Evolutionary conservation across 73 alveolate genomes (phyloP).

Genomic region (Vitrella brassicaformis): DNA sequence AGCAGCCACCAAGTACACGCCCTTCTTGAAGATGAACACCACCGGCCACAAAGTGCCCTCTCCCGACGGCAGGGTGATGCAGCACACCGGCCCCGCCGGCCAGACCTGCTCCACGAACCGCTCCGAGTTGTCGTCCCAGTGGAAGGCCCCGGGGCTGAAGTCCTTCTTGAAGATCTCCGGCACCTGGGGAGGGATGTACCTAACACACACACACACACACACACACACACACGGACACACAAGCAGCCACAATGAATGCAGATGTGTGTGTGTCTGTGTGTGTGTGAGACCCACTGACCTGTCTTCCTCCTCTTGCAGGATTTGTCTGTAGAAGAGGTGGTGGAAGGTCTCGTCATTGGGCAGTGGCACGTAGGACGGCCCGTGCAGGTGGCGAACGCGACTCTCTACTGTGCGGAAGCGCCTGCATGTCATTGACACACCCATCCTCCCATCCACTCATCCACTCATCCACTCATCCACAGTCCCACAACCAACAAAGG

Average conservation of each 20-base stretch:
- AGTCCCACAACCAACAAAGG: too few species aligned
- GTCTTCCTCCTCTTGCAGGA: conserved; percentile 32
- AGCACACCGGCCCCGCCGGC: neutral
- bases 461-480: neutral
- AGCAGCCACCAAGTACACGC: neutral
- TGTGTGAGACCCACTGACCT: too few species aligned
- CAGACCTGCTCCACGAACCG: neutral
- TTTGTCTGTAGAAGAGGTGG: neutral
- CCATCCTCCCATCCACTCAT: neutral
- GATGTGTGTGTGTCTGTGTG: too few species aligned
- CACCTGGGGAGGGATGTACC: neutral
- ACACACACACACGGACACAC: neutral
- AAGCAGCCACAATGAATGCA: neutral
- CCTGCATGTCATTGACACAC: neutral
- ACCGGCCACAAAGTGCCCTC: conserved; percentile 25
- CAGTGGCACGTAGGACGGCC: too few species aligned
- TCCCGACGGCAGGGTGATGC: neutral
- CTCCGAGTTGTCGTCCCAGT: conserved; percentile 9
- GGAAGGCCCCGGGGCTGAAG: conserved; percentile 25
- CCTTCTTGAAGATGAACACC: conserved; percentile 23
- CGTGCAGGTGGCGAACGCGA: too few species aligned
- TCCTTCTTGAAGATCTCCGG: conserved; percentile 3
- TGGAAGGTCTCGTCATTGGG: neutral
- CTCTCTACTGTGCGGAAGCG: too few species aligned
- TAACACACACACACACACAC: conserved; percentile 1